Conservation (phyloP, 192 early-diverging fungal species). For the Pilobolus umbonatus region DNA sequence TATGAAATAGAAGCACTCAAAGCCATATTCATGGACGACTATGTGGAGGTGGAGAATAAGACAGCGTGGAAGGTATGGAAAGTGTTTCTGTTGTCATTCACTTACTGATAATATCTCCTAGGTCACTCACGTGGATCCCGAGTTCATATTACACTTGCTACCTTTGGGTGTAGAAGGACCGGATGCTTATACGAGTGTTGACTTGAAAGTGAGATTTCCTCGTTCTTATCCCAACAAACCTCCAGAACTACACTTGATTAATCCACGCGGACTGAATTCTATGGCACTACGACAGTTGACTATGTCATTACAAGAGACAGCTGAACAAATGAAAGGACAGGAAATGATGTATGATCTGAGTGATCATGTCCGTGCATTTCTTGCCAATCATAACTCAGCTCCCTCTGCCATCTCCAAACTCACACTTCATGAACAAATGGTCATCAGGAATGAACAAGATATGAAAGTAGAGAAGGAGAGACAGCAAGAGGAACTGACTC, state of each 20-base stretch:
- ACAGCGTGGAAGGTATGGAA: slow-evolving; percentile 49
- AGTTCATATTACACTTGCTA: slow-evolving; percentile 47
- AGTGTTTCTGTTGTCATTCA: neutral
- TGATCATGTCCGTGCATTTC: slow-evolving; percentile 49
- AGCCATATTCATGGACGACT: slow-evolving; percentile 63
- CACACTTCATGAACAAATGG: slow-evolving; percentile 54
- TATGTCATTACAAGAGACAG: slow-evolving; percentile 30
- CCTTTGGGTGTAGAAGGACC: slow-evolving; percentile 42
- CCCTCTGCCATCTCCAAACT: slow-evolving; percentile 46
- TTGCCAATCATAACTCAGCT: slow-evolving; percentile 51
- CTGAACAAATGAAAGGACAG: slow-evolving; percentile 40
- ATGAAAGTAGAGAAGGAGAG: slow-evolving; percentile 44
- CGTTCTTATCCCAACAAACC: slow-evolving; percentile 62
- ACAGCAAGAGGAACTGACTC: slow-evolving; percentile 27
- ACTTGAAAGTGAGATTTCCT: slow-evolving; percentile 55
- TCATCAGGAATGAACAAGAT: slow-evolving; percentile 43
- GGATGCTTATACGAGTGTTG: slow-evolving; percentile 41
- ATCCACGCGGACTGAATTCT: slow-evolving; percentile 46
- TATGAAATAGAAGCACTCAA: slow-evolving; percentile 68
- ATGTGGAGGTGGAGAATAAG: slow-evolving; percentile 37
- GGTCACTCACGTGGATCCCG: slow-evolving; percentile 41
- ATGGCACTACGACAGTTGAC: slow-evolving; percentile 44
- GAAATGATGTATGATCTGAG: slow-evolving; percentile 72
- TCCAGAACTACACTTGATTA: slow-evolving; percentile 53
- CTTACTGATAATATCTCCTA: slow-evolving; percentile 6